Conservation (phyloP, 495 filamentous ascomycete genomes). For the Astrothelium subdiscretum region DNA sequence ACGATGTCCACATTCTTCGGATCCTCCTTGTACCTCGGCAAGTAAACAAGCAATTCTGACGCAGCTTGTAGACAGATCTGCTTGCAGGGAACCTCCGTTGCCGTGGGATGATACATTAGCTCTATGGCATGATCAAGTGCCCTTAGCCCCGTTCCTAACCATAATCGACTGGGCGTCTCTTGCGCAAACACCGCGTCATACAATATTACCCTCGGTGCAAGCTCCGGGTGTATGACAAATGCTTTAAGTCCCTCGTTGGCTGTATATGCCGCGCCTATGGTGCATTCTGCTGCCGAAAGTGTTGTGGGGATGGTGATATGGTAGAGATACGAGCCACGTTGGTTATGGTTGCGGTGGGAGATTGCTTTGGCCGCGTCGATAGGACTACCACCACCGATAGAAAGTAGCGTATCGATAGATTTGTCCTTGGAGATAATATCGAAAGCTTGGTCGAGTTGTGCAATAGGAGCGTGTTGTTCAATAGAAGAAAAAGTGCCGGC, state of each 20-base stretch:
- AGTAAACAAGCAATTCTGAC: constrained; percentile 17
- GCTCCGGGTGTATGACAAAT: constrained; percentile 18
- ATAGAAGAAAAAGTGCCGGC: constrained; percentile 22
- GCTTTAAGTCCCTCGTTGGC: constrained; percentile 16
- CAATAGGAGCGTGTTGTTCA: constrained; percentile 21
- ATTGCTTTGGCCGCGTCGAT: constrained; percentile 22
- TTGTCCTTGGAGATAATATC: constrained; percentile 6
- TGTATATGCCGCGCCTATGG: constrained; percentile 20
- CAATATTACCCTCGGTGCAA: constrained; percentile 18
- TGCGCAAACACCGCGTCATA: constrained; percentile 20
- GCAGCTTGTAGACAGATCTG: constrained; percentile 17
- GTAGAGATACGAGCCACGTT: constrained; percentile 16
- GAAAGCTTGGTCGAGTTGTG: constrained; percentile 10
- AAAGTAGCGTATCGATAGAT: constrained; percentile 16
- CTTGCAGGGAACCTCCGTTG: constrained; percentile 20
- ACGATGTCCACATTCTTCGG: constrained; percentile 13
- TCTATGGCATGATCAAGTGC: constrained; percentile 24
- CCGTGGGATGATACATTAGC: constrained; percentile 21
- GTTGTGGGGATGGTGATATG: constrained; percentile 23
- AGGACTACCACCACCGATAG: constrained; percentile 20
- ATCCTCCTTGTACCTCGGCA: constrained; percentile 16
- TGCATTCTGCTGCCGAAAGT: constrained; percentile 21
- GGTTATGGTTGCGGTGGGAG: constrained; percentile 11
- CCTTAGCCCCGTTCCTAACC: constrained; percentile 19
- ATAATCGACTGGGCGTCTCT: constrained; percentile 18